Conservation (phyloP, 2,329 filamentous ascomycete genomes). For the Botrytis cinerea region DNA sequence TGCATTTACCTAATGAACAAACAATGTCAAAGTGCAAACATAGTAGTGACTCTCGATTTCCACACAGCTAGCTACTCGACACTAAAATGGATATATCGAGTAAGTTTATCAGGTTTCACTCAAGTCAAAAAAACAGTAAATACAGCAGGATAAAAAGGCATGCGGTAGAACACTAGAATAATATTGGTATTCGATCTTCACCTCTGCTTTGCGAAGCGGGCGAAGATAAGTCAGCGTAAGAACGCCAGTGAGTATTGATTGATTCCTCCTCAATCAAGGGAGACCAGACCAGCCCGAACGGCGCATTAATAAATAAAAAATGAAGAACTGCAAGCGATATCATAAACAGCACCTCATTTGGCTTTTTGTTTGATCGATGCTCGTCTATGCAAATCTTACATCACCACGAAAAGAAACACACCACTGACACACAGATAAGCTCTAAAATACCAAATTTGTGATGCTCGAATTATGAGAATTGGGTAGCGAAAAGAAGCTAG, state of each 20-base stretch:
- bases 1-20: neutral
- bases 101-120: neutral
- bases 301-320: slow-evolving; percentile 5
- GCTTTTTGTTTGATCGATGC: slow-evolving; percentile 3
- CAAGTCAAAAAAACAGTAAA: neutral
- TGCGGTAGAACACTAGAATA: neutral
- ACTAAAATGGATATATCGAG: neutral
- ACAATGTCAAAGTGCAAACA: neutral
- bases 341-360: slow-evolving; percentile 8
- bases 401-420: slow-evolving; percentile 1
- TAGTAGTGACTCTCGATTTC: neutral
- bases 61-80: slow-evolving; percentile 1
- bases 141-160: neutral
- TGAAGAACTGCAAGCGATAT: slow-evolving; percentile 6
- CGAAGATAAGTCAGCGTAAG: slow-evolving; percentile 5
- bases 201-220: neutral
- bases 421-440: neutral
- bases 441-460: neutral
- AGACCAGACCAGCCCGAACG: slow-evolving; percentile 1
- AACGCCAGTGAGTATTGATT: slow-evolving; percentile 19
- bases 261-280: slow-evolving; percentile 14
- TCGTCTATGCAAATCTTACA: slow-evolving; percentile 12
- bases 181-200: slow-evolving; percentile 17
- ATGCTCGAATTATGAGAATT: slow-evolving; percentile 11
- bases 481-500: slow-evolving; percentile 18